These are phyloP conservation scores for Capsicum baccatum DNA, from an alignment of 257 asterid genomes.

Conservation along the genomic window DNA sequence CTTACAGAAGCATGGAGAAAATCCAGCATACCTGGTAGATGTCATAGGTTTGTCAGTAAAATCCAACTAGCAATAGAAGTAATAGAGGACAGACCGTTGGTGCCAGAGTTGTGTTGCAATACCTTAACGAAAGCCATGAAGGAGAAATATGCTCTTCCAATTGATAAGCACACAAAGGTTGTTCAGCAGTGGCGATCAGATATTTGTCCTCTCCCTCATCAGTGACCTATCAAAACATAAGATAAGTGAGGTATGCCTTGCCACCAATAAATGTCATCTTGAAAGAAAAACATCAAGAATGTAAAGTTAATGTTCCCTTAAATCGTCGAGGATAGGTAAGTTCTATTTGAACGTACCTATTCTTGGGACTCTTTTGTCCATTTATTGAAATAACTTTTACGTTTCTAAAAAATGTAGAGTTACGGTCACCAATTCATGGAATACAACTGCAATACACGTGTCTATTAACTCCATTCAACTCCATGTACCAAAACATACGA, in stretches of 20 bases:
- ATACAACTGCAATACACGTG: no score
- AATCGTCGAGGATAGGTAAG: background rate
- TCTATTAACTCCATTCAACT: no score
- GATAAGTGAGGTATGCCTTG: background rate
- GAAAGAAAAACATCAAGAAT: background rate
- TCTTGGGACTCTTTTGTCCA: background rate
- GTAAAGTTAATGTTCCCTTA: background rate
- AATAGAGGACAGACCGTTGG: no score
- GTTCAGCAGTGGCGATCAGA: constrained; percentile 92
- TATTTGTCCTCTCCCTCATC: constrained; percentile 65
- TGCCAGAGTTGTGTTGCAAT: background rate
- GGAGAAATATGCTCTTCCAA: constrained; percentile 83
- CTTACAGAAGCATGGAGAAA: constrained; percentile 52
- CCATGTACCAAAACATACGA: no score
- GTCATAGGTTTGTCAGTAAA: no score
- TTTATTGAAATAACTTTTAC: background rate
- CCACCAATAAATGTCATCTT: background rate
- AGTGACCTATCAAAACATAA: background rate
- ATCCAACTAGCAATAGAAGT: no score
- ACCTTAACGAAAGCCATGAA: background rate
- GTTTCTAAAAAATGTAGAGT: background rate
- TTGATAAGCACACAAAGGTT: constrained; percentile 91
- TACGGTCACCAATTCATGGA: no score
- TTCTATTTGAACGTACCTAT: background rate
- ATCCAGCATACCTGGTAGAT: constrained; percentile 77